These are phyloP conservation scores for Pneumocystis oryctolagi DNA, from an alignment of 1,139 yeast genomes.

Conservation along the genomic window DNA sequence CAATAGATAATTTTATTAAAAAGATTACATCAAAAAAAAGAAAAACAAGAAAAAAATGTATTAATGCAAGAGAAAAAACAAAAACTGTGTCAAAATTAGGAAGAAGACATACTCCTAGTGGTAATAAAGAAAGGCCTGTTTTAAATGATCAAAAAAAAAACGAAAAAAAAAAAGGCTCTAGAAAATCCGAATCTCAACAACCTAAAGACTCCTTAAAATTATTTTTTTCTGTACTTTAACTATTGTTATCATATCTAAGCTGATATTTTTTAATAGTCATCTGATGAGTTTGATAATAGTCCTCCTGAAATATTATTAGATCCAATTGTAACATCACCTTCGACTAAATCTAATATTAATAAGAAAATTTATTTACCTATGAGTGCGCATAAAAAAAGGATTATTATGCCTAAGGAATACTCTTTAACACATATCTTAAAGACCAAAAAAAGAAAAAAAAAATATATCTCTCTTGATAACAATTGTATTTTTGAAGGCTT, in stretches of 20 bases:
- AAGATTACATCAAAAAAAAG: neutral
- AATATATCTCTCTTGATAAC: neutral
- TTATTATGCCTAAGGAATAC: neutral
- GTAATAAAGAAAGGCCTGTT: neutral
- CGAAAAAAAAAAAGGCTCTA: neutral
- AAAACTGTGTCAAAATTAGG: neutral
- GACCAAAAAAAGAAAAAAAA: neutral
- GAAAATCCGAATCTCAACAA: neutral
- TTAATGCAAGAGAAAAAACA: neutral
- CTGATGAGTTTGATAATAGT: neutral
- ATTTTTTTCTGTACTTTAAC: neutral
- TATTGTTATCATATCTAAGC: neutral
- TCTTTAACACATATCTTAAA: neutral
- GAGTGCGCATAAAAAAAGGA: neutral
- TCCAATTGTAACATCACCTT: neutral
- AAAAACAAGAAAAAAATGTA: neutral
- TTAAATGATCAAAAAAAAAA: neutral
- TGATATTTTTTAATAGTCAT: neutral
- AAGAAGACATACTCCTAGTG: neutral
- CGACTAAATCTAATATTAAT: neutral
- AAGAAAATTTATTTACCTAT: neutral
- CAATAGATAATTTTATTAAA: neutral
- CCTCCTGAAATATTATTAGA: neutral
- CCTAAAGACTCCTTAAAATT: neutral
- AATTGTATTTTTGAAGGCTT: neutral